Evolutionary conservation across 208 protist species (phyloP).

Genomic region (Acanthamoeba polyphaga): DNA sequence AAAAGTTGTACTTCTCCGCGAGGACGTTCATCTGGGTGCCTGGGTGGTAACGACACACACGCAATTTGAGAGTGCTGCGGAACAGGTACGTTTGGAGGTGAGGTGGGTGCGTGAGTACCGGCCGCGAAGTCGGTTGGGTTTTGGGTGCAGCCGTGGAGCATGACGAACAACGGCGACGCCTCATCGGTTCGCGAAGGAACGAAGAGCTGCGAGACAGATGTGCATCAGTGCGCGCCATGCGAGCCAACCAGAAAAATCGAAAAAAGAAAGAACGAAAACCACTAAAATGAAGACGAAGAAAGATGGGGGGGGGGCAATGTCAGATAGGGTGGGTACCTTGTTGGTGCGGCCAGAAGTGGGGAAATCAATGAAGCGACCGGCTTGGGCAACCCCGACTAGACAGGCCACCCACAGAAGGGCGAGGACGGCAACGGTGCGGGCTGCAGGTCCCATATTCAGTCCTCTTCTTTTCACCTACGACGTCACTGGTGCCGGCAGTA

Average conservation of each 20-base stretch:
- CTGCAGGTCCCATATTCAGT: background rate
- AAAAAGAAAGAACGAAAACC: background rate
- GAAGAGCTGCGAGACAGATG: background rate
- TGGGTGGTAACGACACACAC: background rate
- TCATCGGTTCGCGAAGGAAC: slow-evolving; percentile 23
- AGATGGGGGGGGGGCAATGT: background rate
- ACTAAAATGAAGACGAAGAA: background rate
- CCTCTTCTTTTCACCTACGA: background rate
- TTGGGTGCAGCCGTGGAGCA: slow-evolving; percentile 73
- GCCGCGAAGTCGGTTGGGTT: slow-evolving; percentile 66
- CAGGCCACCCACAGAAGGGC: background rate
- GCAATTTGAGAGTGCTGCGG: too few species aligned
- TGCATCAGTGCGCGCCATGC: too few species aligned
- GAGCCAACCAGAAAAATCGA: background rate
- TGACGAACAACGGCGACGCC: slow-evolving; percentile 58
- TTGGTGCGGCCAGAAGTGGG: background rate
- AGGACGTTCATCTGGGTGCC: slow-evolving; percentile 66
- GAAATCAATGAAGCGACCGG: slow-evolving; percentile 8
- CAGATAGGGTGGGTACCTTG: background rate
- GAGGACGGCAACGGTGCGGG: background rate
- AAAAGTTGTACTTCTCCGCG: slow-evolving; percentile 59
- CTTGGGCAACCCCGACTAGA: background rate
- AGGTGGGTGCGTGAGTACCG: background rate
- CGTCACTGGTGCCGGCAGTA: too few species aligned
- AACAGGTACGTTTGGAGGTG: background rate